Percentiles rank a stretch among this genome's conserved stretches.
Evolutionary conservation across 208 protist genomes (phyloP).

Genomic region (Naegleria lovaniensis): DNA sequence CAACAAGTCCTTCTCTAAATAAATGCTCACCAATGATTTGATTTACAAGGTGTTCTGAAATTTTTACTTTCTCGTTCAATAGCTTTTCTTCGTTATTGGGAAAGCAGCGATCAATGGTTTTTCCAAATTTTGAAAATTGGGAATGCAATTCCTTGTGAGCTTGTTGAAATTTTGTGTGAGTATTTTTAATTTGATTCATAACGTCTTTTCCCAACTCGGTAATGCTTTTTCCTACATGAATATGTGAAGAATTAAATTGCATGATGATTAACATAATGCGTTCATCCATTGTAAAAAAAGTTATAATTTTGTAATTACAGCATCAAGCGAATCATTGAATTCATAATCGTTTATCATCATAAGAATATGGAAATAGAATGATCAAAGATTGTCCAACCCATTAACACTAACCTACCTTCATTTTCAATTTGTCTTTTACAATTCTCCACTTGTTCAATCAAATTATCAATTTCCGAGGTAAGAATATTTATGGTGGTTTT

Average conservation of each 20-base stretch:
- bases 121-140: slow-evolving; percentile 40
- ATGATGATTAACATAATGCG: too few species aligned
- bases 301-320: too few species aligned
- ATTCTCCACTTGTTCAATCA: not conserved
- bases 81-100: not conserved
- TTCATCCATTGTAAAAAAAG: too few species aligned
- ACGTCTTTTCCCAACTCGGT: not conserved
- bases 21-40: slow-evolving; percentile 39
- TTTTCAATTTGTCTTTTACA: slow-evolving; percentile 3
- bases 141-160: slow-evolving; percentile 41
- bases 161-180: slow-evolving; percentile 9
- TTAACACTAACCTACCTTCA: not conserved
- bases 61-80: not conserved
- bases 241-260: too few species aligned
- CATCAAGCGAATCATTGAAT: too few species aligned
- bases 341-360: too few species aligned
- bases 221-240: not conserved
- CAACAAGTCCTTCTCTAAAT: slow-evolving; percentile 37
- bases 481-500: not conserved
- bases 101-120: slow-evolving; percentile 30
- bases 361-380: too few species aligned
- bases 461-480: not conserved
- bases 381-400: too few species aligned
- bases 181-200: not conserved
- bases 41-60: slow-evolving; percentile 16